A percentile compares a stretch with the other conserved stretches of the same genome.
Conservation (phyloP, 768 basidiomycete species). For the Sistotremastrum suecicum region DNA sequence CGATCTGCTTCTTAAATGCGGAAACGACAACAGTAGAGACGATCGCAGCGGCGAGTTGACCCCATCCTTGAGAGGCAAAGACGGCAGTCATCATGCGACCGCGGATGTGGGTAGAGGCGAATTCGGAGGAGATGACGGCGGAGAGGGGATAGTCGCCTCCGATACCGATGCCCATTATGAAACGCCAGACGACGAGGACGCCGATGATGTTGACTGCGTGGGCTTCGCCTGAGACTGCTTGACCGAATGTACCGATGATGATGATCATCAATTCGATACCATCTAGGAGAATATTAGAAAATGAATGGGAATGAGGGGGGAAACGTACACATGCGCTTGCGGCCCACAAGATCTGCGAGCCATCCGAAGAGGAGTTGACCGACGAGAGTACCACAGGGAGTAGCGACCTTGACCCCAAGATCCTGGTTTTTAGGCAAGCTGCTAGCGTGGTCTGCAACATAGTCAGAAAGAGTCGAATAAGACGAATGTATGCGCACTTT, state of each 20-base stretch:
- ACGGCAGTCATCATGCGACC: conserved; percentile 86
- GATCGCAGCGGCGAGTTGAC: conserved; percentile 62
- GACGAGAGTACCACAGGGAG: conserved; percentile 59
- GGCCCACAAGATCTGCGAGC: conserved; percentile 63
- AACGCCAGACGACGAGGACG: conserved; percentile 72
- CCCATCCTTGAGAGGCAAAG: conserved; percentile 81
- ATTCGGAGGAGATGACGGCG: conserved; percentile 83
- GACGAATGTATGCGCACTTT: conserved; percentile 12
- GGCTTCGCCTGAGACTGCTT: conserved; percentile 57
- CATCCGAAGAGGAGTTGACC: conserved; percentile 72
- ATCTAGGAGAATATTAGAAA: conserved; percentile 22
- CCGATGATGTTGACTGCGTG: conserved; percentile 61
- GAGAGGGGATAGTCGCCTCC: conserved; percentile 83
- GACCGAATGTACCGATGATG: conserved; percentile 65
- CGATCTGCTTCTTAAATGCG: conserved; percentile 52
- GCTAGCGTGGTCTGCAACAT: conserved; percentile 11
- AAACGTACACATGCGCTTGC: conserved; percentile 64
- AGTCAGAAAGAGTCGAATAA: neutral
- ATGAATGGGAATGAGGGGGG: neutral
- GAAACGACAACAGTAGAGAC: conserved; percentile 47
- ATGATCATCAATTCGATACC: conserved; percentile 72
- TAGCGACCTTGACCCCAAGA: conserved; percentile 66
- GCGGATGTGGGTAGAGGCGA: conserved; percentile 60
- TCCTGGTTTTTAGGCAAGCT: conserved; percentile 46
- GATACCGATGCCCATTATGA: conserved; percentile 72